Conservation (phyloP, 2,329 filamentous ascomycete species). For the Verticillium nubilum region DNA sequence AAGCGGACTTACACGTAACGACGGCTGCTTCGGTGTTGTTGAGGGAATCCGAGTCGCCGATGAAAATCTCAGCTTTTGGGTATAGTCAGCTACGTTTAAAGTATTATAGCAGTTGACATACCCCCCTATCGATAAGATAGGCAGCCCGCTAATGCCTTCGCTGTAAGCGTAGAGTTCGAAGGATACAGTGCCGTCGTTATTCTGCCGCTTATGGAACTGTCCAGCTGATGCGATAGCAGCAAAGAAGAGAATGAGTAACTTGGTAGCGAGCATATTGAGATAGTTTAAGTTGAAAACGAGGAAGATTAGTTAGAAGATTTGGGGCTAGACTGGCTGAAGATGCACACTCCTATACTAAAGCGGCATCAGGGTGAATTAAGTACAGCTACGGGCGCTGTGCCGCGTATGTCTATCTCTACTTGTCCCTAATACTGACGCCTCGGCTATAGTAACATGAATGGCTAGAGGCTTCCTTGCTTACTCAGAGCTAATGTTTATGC, state of each 20-base stretch:
- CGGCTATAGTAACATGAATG: no score
- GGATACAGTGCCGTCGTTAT: constrained; percentile 7
- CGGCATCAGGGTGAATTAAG: no score
- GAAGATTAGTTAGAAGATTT: no score
- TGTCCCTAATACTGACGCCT: no score
- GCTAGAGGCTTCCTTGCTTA: no score
- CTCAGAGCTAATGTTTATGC: no score
- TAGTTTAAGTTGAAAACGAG: not conserved
- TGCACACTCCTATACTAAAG: no score
- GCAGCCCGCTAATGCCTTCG: constrained; percentile 15
- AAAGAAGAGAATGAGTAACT: constrained; percentile 1
- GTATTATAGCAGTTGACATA: no score
- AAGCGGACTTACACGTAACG: constrained; percentile 3
- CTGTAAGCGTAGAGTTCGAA: constrained; percentile 23
- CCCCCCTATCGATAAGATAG: constrained; percentile 18
- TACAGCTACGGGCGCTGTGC: no score
- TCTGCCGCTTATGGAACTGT: constrained; percentile 1
- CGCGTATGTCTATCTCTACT: no score
- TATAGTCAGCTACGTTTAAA: not conserved
- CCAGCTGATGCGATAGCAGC: constrained; percentile 5
- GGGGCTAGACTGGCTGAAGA: no score
- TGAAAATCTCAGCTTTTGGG: constrained; percentile 3
- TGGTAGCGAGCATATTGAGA: not conserved
- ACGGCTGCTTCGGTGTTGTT: constrained; percentile 5
- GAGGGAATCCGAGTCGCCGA: constrained; percentile 4